A percentile compares a stretch with the other conserved stretches of the same genome.
These are phyloP conservation scores for Hemileccinum rubropunctum DNA, from an alignment of 768 basidiomycete genomes.

Conservation along the genomic window DNA sequence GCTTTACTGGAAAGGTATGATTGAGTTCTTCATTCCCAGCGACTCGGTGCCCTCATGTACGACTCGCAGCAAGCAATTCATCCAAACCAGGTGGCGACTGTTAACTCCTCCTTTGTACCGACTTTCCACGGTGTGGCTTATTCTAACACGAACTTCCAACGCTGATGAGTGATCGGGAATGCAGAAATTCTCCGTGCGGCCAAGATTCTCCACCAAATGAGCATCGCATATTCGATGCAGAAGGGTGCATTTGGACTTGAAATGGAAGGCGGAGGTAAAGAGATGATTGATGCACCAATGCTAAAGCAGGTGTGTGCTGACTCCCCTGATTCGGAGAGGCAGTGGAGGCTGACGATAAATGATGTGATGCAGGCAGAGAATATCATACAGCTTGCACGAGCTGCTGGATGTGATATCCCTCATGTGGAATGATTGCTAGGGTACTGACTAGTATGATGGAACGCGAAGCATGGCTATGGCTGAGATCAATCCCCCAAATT, in stretches of 20 bases:
- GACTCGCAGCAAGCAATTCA: slow-evolving; percentile 86
- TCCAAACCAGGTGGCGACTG: slow-evolving; percentile 74
- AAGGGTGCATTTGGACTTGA: slow-evolving; percentile 76
- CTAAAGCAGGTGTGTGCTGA: slow-evolving; percentile 54
- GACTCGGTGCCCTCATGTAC: slow-evolving; percentile 1
- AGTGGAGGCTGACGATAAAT: background rate
- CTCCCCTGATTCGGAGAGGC: background rate
- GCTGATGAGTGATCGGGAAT: background rate
- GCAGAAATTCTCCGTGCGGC: slow-evolving; percentile 76
- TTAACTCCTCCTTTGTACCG: slow-evolving; percentile 80
- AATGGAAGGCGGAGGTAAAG: slow-evolving; percentile 48
- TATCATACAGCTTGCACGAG: slow-evolving; percentile 48
- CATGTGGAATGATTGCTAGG: slow-evolving; percentile 26
- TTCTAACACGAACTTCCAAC: background rate
- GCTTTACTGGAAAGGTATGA: slow-evolving; percentile 86
- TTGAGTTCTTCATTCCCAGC: background rate
- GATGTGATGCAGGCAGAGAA: slow-evolving; percentile 43
- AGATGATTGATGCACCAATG: slow-evolving; percentile 94
- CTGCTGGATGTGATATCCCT: slow-evolving; percentile 56
- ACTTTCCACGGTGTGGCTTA: slow-evolving; percentile 53
- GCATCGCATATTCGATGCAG: slow-evolving; percentile 47
- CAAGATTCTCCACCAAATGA: slow-evolving; percentile 68
- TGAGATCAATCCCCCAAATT: too few species aligned
- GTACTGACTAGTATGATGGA: background rate
- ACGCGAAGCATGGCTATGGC: background rate